A percentile compares a stretch with the other conserved stretches of the same genome.
Conservation (phyloP, 75 land plant species). For the Pseudotsuga menziesii region DNA sequence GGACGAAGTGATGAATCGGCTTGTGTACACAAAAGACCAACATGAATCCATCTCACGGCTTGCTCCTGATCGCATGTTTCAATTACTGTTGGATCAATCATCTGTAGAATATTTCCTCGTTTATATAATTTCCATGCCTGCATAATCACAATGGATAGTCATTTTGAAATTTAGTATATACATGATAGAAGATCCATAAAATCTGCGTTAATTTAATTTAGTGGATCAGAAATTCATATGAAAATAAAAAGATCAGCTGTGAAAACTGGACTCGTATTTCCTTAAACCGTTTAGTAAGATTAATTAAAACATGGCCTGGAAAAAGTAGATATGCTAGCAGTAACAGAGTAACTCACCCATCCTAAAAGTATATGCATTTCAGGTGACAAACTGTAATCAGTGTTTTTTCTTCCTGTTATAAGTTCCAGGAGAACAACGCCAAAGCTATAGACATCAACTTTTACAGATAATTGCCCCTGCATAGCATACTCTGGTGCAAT, state of each 20-base stretch:
- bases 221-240: too few species aligned
- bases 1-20: constrained; percentile 6
- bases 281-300: too few species aligned
- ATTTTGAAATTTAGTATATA: too few species aligned
- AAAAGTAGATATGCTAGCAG: too few species aligned
- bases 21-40: constrained; percentile 16
- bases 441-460: constrained; percentile 32
- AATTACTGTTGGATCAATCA: too few species aligned
- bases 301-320: too few species aligned
- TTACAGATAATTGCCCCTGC: constrained; percentile 6
- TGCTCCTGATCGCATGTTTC: not conserved
- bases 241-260: too few species aligned
- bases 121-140: not conserved
- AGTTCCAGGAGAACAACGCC: constrained; percentile 40
- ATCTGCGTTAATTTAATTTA: too few species aligned
- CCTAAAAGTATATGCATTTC: not conserved
- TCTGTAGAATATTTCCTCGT: not conserved
- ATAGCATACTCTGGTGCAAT: too few species aligned
- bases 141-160: not conserved
- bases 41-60: constrained; percentile 10
- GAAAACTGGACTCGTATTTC: too few species aligned
- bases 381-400: not conserved
- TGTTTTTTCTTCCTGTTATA: constrained; percentile 23
- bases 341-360: not conserved
- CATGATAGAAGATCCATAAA: too few species aligned